Percentiles rank a stretch among this genome's conserved stretches.
phyloP scores from a whole-genome alignment of 495 filamentous ascomycete genomes.

The Lepraria neglecta region DNA sequence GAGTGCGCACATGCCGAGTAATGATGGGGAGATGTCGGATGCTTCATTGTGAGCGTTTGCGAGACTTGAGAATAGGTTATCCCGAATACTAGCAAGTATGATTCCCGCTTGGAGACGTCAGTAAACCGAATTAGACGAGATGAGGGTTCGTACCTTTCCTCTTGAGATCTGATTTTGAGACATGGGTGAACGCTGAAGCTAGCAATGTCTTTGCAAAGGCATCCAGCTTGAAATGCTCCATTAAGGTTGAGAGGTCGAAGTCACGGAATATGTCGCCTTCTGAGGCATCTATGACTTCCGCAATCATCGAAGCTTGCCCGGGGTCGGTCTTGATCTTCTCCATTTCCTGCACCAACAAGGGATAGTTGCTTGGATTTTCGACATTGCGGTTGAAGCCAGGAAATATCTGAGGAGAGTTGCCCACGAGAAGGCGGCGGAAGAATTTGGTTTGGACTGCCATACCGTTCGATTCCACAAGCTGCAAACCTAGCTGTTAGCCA shows the following conservation, averaged over 20 bases:
- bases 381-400: conserved; percentile 61
- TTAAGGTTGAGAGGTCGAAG: conserved; percentile 85
- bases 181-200: conserved; percentile 79
- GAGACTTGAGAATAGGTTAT: conserved; percentile 66
- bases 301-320: conserved; percentile 79
- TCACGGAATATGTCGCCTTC: conserved; percentile 88
- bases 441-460: conserved; percentile 95
- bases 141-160: conserved; percentile 64
- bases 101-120: conserved; percentile 59
- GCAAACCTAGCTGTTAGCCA: conserved; percentile 16
- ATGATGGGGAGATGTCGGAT: conserved; percentile 53
- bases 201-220: conserved; percentile 80
- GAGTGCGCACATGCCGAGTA: conserved; percentile 72
- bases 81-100: conserved; percentile 67
- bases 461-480: conserved; percentile 91
- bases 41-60: conserved; percentile 47
- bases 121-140: conserved; percentile 22
- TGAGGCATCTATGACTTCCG: conserved; percentile 80
- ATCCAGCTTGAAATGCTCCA: conserved; percentile 90
- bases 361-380: conserved; percentile 71
- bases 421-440: conserved; percentile 78
- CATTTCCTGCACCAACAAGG: conserved; percentile 75
- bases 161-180: conserved; percentile 69
- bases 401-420: conserved; percentile 82
- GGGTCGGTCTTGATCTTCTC: conserved; percentile 73